A percentile compares a stretch with the other conserved stretches of the same genome.
phyloP scores from a whole-genome alignment of 495 filamentous ascomycete genomes.

The Sordaria brevicollis region DNA sequence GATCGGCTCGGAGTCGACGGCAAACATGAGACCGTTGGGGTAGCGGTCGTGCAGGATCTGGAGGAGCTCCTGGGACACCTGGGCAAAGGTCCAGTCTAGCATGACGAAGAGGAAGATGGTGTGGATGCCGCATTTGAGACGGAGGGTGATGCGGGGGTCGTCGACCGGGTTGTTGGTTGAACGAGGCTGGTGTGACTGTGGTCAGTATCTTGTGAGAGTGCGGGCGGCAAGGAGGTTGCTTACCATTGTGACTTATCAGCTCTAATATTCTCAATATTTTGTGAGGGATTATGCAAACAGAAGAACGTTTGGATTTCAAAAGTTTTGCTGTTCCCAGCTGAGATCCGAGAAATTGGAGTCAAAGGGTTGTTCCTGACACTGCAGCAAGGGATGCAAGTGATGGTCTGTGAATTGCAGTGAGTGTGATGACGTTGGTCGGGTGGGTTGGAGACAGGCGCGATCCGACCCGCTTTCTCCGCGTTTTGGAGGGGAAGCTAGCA shows the following conservation, averaged over 20 bases:
- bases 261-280: not conserved
- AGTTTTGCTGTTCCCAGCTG: not conserved
- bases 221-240: not conserved
- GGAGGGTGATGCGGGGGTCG: conserved; percentile 49
- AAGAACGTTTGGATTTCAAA: not conserved
- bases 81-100: conserved; percentile 46
- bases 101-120: conserved; percentile 66
- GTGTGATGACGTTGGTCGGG: not conserved
- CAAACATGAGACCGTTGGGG: conserved; percentile 32
- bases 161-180: conserved; percentile 7
- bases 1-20: conserved; percentile 10
- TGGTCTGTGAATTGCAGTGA: not conserved
- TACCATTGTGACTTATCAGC: not conserved
- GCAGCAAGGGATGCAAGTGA: not conserved
- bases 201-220: not conserved
- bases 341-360: not conserved
- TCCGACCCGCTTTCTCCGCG: not conserved
- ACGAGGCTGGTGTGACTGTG: conserved; percentile 1
- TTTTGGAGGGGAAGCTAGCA: not conserved
- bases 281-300: not conserved
- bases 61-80: conserved; percentile 55
- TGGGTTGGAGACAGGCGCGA: not conserved
- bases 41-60: conserved; percentile 38
- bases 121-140: conserved; percentile 69
- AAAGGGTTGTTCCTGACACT: not conserved